Percentiles rank a stretch among this genome's conserved stretches.
Evolutionary conservation across 108 stramenopile species (phyloP).

Genomic region (Fistulifera solaris): DNA sequence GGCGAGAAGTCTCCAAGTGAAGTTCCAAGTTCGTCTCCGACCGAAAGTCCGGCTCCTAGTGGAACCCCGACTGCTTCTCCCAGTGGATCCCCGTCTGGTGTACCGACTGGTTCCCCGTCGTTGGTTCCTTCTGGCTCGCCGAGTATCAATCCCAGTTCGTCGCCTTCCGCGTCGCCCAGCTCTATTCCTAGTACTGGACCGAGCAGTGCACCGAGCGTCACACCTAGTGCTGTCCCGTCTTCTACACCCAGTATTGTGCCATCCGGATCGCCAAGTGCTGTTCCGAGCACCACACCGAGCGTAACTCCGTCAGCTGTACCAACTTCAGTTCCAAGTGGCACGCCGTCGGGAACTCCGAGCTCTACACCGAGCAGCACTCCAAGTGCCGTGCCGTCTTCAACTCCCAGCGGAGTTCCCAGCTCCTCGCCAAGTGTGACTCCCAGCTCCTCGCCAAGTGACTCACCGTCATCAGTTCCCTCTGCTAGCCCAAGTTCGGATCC

Average conservation of each 20-base stretch:
- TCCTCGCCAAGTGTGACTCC: neutral
- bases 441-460: neutral
- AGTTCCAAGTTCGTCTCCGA: conserved; percentile 1
- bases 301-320: neutral
- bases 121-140: neutral
- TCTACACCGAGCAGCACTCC: neutral
- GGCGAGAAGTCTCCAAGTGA: neutral
- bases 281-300: neutral
- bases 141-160: neutral
- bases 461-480: neutral
- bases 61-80: conserved; percentile 3
- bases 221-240: conserved; percentile 2
- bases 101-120: neutral
- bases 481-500: neutral
- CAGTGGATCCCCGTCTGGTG: neutral
- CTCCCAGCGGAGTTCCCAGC: neutral
- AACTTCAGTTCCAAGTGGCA: neutral
- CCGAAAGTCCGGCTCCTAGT: conserved; percentile 2
- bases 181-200: neutral
- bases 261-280: neutral
- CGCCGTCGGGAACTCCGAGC: neutral
- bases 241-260: neutral
- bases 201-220: neutral
- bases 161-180: neutral
- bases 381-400: neutral